Percentiles rank a stretch among this genome's conserved stretches.
Conservation (phyloP, 345 rosid genomes). For the Chamaenerion angustifolium region DNA sequence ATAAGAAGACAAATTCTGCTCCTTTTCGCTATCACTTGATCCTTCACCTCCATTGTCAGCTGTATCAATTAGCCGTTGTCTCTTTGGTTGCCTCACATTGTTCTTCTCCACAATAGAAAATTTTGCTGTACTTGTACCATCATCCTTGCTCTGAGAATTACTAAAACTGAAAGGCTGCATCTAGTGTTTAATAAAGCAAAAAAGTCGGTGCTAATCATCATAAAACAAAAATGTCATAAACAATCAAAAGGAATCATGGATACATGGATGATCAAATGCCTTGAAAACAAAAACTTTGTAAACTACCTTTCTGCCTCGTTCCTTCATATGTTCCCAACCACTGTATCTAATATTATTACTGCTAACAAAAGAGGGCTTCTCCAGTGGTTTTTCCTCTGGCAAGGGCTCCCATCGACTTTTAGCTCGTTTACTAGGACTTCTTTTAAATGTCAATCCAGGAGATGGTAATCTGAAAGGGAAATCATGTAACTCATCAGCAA, state of each 20-base stretch:
- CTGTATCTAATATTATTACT: constrained; percentile 37
- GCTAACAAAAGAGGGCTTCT: constrained; percentile 25
- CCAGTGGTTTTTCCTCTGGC: constrained; percentile 45
- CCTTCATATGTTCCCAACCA: constrained; percentile 35
- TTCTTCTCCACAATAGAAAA: constrained; percentile 33
- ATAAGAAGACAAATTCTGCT: constrained; percentile 50
- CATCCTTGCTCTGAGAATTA: constrained; percentile 35
- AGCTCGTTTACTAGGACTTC: constrained; percentile 59
- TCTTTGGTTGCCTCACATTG: constrained; percentile 55
- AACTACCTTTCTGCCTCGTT: constrained; percentile 48
- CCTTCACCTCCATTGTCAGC: constrained; percentile 51
- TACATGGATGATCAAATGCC: no score
- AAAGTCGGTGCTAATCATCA: no score
- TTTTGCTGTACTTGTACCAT: constrained; percentile 25
- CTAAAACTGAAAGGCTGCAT: constrained; percentile 30
- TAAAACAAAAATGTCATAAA: background rate
- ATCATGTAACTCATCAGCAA: no score
- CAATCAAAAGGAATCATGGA: no score
- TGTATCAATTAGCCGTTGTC: constrained; percentile 47
- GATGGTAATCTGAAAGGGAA: constrained; percentile 19
- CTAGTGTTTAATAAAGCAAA: background rate
- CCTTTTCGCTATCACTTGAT: constrained; percentile 96
- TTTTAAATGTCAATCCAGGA: constrained; percentile 27
- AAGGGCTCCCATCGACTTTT: constrained; percentile 99
- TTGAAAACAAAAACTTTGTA: no score